These are phyloP conservation scores for Scheffersomyces titani DNA, from an alignment of 1,139 yeast genomes.

Conservation along the genomic window DNA sequence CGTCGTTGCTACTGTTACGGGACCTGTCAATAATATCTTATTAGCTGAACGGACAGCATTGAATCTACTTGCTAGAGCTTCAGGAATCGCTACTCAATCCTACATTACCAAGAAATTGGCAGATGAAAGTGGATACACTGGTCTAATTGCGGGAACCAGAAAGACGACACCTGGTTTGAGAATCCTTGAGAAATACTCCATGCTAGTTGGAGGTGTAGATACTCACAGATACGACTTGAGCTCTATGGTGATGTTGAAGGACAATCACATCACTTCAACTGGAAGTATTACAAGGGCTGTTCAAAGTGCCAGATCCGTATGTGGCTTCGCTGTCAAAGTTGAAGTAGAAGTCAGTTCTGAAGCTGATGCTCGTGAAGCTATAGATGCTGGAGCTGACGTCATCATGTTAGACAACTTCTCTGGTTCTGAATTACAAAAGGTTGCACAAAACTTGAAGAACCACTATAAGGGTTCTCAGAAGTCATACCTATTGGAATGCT, in stretches of 20 bases:
- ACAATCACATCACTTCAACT: slow-evolving; percentile 89
- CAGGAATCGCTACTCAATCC: slow-evolving; percentile 89
- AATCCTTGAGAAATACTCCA: slow-evolving; percentile 84
- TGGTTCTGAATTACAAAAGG: slow-evolving; percentile 64
- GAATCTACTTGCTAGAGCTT: slow-evolving; percentile 76
- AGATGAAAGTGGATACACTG: slow-evolving; percentile 69
- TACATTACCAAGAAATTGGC: slow-evolving; percentile 61
- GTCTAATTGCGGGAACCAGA: slow-evolving; percentile 94
- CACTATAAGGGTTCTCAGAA: slow-evolving; percentile 52
- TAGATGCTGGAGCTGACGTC: slow-evolving; percentile 92
- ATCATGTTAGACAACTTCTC: slow-evolving; percentile 91
- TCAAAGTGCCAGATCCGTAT: slow-evolving; percentile 68
- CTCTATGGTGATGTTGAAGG: slow-evolving; percentile 95
- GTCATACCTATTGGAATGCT: slow-evolving; percentile 76
- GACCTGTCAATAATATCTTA: slow-evolving; percentile 76
- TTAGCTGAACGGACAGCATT: slow-evolving; percentile 87
- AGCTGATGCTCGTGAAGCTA: slow-evolving; percentile 87
- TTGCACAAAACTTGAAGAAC: slow-evolving; percentile 63
- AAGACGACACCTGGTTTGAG: slow-evolving; percentile 97
- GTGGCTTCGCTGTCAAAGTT: slow-evolving; percentile 87
- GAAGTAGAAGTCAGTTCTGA: slow-evolving; percentile 90
- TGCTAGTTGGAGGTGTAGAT: slow-evolving; percentile 95
- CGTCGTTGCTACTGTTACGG: slow-evolving; percentile 75
- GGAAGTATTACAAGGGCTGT: slow-evolving; percentile 91
- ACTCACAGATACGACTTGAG: slow-evolving; percentile 90